A percentile compares a stretch with the other conserved stretches of the same genome.
These are phyloP conservation scores for Hygrocybe coccinea DNA, from an alignment of 768 basidiomycete species.

Conservation along the genomic window DNA sequence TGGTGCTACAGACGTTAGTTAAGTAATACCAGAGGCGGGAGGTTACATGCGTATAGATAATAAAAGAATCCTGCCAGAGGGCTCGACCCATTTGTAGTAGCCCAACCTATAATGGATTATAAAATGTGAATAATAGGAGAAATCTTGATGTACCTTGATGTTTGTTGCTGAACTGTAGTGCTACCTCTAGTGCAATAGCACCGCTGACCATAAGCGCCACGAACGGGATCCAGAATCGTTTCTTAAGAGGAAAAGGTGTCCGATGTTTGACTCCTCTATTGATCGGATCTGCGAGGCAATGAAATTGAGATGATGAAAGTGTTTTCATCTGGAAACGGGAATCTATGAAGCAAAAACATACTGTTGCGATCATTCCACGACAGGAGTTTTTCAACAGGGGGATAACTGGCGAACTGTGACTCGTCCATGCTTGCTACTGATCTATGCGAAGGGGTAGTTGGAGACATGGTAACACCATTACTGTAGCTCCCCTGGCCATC, in stretches of 20 bases:
- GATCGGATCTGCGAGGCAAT: too few relatives aligned
- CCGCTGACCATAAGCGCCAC: constrained; percentile 33
- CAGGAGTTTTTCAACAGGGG: not conserved
- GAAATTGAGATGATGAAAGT: too few relatives aligned
- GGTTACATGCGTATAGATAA: too few relatives aligned
- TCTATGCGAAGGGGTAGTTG: not conserved
- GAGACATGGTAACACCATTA: not conserved
- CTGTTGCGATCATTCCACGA: not conserved
- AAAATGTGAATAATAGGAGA: not conserved
- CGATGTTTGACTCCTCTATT: constrained; percentile 19
- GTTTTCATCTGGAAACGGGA: not conserved
- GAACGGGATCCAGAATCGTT: constrained; percentile 45
- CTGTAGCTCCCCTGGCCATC: too few relatives aligned
- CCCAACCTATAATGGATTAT: too few relatives aligned
- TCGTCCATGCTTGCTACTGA: too few relatives aligned
- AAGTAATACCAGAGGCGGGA: too few relatives aligned
- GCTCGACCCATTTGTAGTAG: too few relatives aligned
- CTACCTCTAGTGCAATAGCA: constrained; percentile 45
- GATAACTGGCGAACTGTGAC: not conserved
- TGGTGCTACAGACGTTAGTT: too few relatives aligned
- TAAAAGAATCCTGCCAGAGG: too few relatives aligned
- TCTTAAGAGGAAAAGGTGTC: constrained; percentile 42
- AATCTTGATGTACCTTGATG: constrained; percentile 33
- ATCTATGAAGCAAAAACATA: too few relatives aligned
- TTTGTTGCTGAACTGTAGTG: constrained; percentile 42